These are phyloP conservation scores for Polyporus tsugae DNA, from an alignment of 1,284 basidiomycete genomes.

Conservation along the genomic window DNA sequence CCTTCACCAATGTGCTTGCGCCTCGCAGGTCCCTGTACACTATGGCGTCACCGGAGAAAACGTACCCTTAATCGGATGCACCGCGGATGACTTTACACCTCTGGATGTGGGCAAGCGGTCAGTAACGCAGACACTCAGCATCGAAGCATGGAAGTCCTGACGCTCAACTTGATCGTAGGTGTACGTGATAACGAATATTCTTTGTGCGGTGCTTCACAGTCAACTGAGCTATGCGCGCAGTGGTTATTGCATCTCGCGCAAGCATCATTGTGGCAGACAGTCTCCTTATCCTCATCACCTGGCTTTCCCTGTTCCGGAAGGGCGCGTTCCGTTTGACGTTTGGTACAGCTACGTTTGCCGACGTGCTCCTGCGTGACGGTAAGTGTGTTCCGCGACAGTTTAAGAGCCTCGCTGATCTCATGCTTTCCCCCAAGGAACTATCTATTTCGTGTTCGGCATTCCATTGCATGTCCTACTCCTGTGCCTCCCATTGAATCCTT, in stretches of 20 bases:
- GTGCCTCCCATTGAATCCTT: too few species aligned
- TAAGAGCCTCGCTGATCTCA: not conserved
- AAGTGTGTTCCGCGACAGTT: not conserved
- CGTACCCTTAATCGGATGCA: too few species aligned
- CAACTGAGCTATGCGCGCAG: too few species aligned
- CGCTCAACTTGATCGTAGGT: too few species aligned
- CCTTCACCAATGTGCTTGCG: not conserved
- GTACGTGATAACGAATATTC: too few species aligned
- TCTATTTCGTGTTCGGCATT: slow-evolving; percentile 11
- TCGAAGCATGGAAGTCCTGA: too few species aligned
- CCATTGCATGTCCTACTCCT: not conserved
- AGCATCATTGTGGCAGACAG: not conserved
- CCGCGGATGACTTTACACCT: too few species aligned
- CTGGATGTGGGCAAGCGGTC: too few species aligned
- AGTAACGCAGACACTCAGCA: too few species aligned
- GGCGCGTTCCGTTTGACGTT: not conserved
- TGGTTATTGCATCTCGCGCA: too few species aligned
- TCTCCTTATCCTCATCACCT: not conserved
- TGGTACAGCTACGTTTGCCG: not conserved
- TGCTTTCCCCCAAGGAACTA: not conserved
- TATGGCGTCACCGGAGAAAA: too few species aligned
- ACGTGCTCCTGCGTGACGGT: slow-evolving; percentile 3
- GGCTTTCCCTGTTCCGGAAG: not conserved
- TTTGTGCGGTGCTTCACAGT: too few species aligned
- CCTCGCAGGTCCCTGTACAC: not conserved